Evolutionary conservation across 768 basidiomycete genomes (phyloP), one percentile per base, ranked within the genome.

Genomic region (Leccinellum albellum): DNA sequence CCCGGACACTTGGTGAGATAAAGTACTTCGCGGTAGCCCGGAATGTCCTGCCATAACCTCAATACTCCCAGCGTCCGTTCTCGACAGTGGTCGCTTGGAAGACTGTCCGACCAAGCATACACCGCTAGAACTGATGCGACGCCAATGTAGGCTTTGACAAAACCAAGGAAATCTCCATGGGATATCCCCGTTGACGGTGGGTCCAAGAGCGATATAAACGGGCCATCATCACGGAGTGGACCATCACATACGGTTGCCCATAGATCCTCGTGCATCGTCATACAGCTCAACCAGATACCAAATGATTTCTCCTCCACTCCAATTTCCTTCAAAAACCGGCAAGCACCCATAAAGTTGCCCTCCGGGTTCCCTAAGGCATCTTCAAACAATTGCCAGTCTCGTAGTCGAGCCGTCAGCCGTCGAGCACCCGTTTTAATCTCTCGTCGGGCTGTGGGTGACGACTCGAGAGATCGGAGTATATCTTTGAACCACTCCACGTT

Each of bases 81-180:
- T 12, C 87, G 79, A 64, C 86, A 87, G 13, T 72, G 71, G 55
- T 82, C 79, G 54, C 85, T 81, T 1, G 85, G 86, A 20, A 89
- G 73, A 67, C 88, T 89, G 63, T 91, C 90, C 13, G 89, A 82
- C 87, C 89, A 93, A 3, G 88, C 86, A 65, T 86, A 86, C 32
- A 88, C 86, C 2, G 84, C 84, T 14, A 92, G 71, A 14, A 89
- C 82, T 51, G 79, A 77, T 3, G 84, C 78, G 8, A 91, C 78
- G 1, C 90, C 90, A 48, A 91, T 72, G 59, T 81, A 84, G 0
- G 86, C 86, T 56, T 86, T 79, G 10, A 88, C 75, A 58, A 89
- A 86, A 1, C 77, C 72, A 17, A 89, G 69, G 60, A 91, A 88
- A 47, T 85, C 83, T 26, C 77, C 77, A 65, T 85, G 82, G 3